Percentiles rank a stretch among this genome's conserved stretches.
Conservation (phyloP, 73 alveolate genomes). For the Paramecium pentaurelia region DNA sequence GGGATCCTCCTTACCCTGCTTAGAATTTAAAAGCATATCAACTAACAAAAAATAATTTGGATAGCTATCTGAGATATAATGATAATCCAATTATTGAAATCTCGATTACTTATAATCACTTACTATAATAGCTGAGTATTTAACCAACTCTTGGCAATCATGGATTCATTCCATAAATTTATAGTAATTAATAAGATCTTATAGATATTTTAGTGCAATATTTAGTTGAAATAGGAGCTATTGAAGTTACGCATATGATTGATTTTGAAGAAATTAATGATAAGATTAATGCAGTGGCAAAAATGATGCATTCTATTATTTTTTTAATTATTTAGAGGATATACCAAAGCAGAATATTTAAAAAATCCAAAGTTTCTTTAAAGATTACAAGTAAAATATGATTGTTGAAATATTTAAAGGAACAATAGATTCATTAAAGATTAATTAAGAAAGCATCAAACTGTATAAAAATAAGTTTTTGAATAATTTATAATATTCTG, state of each 20-base stretch:
- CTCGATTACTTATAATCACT: no score
- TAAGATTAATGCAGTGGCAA: slow-evolving; percentile 51
- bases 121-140: no score
- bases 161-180: slow-evolving; percentile 62
- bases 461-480: slow-evolving; percentile 48
- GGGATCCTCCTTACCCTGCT: no score
- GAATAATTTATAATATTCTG: background rate
- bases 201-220: slow-evolving; percentile 54
- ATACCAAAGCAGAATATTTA: background rate
- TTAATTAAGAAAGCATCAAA: slow-evolving; percentile 23
- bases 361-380: slow-evolving; percentile 57
- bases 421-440: slow-evolving; percentile 3
- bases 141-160: slow-evolving; percentile 49
- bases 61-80: no score
- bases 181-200: slow-evolving; percentile 62
- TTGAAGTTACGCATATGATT: slow-evolving; percentile 57
- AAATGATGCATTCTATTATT: slow-evolving; percentile 29
- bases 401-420: slow-evolving; percentile 58
- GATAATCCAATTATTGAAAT: no score
- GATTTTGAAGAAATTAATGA: slow-evolving; percentile 58
- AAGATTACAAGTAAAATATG: slow-evolving; percentile 48
- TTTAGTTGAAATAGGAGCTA: slow-evolving; percentile 48
- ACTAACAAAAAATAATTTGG: no score
- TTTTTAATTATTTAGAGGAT: slow-evolving; percentile 23
- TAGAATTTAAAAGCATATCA: no score